Conservation (phyloP, 1,284 basidiomycete genomes). For the Rhizopogon hawkerae region DNA sequence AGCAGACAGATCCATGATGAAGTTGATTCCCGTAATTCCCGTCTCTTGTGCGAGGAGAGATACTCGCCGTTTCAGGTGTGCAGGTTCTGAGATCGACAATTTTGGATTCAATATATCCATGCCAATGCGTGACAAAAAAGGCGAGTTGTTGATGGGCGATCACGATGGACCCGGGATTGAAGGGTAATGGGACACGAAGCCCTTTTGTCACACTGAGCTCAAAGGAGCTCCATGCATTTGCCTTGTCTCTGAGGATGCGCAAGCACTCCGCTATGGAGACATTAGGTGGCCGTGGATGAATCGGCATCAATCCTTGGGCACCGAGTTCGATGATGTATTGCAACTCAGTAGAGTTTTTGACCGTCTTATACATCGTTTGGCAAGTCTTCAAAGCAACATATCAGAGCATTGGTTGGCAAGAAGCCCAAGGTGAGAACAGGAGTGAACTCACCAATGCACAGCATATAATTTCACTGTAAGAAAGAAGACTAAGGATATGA, state of each 20-base stretch:
- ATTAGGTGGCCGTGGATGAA: background rate
- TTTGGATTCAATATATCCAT: background rate
- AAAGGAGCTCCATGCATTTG: background rate
- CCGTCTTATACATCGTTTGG: background rate
- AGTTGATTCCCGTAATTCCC: no score
- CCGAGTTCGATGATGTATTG: constrained; percentile 4
- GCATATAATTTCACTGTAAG: constrained; percentile 31
- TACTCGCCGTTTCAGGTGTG: background rate
- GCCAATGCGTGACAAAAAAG: no score
- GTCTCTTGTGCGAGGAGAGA: no score
- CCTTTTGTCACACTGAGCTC: no score
- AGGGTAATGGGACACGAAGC: background rate
- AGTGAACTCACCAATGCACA: background rate
- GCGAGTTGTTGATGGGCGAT: background rate
- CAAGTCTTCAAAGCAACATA: background rate
- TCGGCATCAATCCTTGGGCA: background rate
- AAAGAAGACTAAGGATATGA: constrained; percentile 31
- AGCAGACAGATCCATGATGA: no score
- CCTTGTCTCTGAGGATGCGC: background rate
- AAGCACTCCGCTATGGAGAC: background rate
- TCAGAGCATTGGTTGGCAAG: background rate
- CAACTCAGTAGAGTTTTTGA: background rate
- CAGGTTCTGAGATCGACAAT: no score
- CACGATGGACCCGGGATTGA: no score
- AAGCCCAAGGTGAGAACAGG: background rate